Percentiles rank a stretch among this genome's conserved stretches.
phyloP scores from a whole-genome alignment of 1,284 basidiomycete genomes.

The Rhodotorula sp. region DNA sequence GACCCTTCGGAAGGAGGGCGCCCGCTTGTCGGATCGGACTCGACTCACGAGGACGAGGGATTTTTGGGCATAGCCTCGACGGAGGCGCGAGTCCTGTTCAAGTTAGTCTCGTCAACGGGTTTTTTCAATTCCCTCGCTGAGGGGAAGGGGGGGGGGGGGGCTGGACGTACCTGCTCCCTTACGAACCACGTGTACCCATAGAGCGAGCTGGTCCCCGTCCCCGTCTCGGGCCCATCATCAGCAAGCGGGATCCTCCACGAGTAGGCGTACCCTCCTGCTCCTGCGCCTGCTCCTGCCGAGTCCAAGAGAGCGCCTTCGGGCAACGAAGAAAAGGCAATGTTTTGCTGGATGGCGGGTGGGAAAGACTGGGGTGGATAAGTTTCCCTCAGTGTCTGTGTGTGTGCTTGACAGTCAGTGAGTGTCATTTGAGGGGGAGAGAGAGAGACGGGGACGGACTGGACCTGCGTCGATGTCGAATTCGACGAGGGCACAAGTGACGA shows the following conservation, averaged over 20 bases:
- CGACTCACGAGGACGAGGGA: constrained; percentile 25
- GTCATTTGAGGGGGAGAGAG: constrained; percentile 21
- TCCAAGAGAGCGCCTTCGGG: constrained; percentile 59
- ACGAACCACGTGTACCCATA: constrained; percentile 69
- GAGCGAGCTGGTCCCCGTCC: constrained; percentile 60
- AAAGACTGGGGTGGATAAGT: constrained; percentile 11
- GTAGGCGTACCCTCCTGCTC: constrained; percentile 16
- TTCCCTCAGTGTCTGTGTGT: constrained; percentile 11
- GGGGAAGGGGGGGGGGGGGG: no score
- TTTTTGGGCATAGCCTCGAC: constrained; percentile 78
- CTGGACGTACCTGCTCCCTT: constrained; percentile 30
- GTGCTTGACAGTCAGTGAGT: constrained; percentile 9
- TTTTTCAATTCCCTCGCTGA: no score
- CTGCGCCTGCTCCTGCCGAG: not conserved
- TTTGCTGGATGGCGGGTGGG: constrained; percentile 29
- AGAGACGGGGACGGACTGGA: constrained; percentile 36
- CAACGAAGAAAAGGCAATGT: constrained; percentile 88
- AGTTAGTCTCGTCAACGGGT: constrained; percentile 53
- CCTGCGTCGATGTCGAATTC: constrained; percentile 75
- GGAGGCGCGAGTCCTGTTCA: constrained; percentile 61
- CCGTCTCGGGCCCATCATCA: no score
- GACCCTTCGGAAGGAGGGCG: no score
- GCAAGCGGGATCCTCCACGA: constrained; percentile 36
- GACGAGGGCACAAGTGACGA: constrained; percentile 75
- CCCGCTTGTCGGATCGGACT: no score